Conservation (phyloP, 1,284 basidiomycete genomes). For the Prillingera fragicola region DNA sequence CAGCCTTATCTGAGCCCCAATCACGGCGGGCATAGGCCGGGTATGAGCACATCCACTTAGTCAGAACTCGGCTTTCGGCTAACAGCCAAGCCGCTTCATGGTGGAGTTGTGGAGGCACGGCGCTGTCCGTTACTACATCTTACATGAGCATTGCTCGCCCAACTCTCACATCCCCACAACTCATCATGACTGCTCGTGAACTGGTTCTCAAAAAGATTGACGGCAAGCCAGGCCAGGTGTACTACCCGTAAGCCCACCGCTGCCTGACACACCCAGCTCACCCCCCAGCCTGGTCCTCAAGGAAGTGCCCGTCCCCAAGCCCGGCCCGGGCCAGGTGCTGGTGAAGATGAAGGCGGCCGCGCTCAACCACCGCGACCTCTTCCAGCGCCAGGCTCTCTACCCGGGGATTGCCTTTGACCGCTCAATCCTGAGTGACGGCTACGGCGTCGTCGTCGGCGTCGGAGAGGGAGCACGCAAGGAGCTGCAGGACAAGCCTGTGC, state of each 20-base stretch:
- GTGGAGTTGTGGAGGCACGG: too few species aligned
- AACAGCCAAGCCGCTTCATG: too few species aligned
- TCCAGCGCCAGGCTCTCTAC: slow-evolving; percentile 17
- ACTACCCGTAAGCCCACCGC: slow-evolving; percentile 13
- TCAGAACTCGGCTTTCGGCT: too few species aligned
- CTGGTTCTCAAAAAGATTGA: slow-evolving; percentile 13
- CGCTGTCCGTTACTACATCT: too few species aligned
- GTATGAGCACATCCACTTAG: too few species aligned
- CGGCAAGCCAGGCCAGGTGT: slow-evolving; percentile 18
- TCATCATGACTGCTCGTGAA: too few species aligned
- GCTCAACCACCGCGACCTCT: slow-evolving; percentile 22
- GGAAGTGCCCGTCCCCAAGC: slow-evolving; percentile 11
- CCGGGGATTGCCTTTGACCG: slow-evolving; percentile 12
- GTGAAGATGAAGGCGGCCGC: slow-evolving; percentile 13
- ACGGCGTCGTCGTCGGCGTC: slow-evolving; percentile 8
- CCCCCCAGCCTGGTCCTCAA: slow-evolving; percentile 12
- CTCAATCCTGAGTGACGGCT: slow-evolving; percentile 12
- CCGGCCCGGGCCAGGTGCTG: slow-evolving; percentile 5
- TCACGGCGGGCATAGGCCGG: too few species aligned
- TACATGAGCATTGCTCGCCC: too few species aligned
- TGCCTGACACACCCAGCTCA: neutral
- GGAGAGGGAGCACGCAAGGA: slow-evolving; percentile 2
- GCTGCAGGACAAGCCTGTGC: slow-evolving; percentile 1
- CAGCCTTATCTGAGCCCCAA: too few species aligned
- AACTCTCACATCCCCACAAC: too few species aligned